Conservation (phyloP, 257 asterid genomes). For the Primulina huaijiensis region DNA sequence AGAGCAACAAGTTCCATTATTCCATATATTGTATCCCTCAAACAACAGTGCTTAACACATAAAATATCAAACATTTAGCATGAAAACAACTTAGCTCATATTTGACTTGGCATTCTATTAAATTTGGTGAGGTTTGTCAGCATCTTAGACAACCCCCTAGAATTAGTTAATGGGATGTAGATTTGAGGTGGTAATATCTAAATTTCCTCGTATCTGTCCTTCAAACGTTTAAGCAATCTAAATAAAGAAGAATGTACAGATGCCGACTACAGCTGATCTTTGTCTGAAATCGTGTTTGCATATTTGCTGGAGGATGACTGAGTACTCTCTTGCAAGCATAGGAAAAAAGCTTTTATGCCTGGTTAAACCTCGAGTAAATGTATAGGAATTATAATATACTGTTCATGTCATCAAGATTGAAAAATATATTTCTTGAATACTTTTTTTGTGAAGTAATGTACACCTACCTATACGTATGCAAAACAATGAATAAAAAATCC, state of each 20-base stretch:
- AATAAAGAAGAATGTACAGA: not conserved
- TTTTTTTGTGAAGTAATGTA: too few species aligned
- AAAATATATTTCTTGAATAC: too few species aligned
- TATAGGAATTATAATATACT: too few species aligned
- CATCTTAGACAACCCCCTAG: not conserved
- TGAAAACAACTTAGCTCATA: not conserved
- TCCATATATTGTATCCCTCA: not conserved
- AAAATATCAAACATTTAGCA: too few species aligned
- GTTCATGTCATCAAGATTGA: too few species aligned
- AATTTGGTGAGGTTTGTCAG: not conserved
- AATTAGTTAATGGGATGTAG: not conserved
- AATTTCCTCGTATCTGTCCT: not conserved
- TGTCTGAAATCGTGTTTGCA: not conserved
- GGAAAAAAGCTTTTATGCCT: too few species aligned
- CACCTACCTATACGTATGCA: too few species aligned
- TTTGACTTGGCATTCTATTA: not conserved
- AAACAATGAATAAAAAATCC: too few species aligned
- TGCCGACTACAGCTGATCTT: not conserved
- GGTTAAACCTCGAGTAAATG: too few species aligned
- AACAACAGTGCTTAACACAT: not conserved
- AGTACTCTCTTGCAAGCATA: too few species aligned
- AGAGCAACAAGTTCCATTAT: not conserved
- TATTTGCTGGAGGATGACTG: not conserved
- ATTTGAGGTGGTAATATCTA: not conserved
- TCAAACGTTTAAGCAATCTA: constrained; percentile 1